Base-by-base conservation (phyloP, 345 rosid species). In the Euclidium syriacum region DNA sequence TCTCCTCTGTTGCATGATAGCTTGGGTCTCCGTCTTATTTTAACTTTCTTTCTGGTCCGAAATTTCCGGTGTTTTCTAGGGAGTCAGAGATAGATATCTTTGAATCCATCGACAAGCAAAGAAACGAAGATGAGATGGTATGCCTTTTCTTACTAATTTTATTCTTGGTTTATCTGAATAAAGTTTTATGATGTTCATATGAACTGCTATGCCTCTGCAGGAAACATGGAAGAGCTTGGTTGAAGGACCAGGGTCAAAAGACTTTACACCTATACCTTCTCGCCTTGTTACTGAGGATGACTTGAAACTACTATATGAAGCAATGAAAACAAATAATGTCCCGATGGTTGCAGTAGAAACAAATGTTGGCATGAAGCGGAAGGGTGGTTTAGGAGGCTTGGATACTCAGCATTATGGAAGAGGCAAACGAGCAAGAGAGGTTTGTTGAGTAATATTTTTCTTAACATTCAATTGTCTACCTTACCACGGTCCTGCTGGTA, bases 401-500 rank as follows among this genome's bases (percentile, higher is more conserved):
- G 95, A 91, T 71, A 84, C 81, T 30, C 79, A 54, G 62, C 96
- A 76, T 0, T 91, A 91, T 80, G 98, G 98, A 73, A 83, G 98
- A 74, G 98, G 98, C 27, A 91, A 91, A 75, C 79, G 98, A 63
- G 80, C 98, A 29, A 87, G 98, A 81, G 98, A 91, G 96, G 98
- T 88, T 52, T 64, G 84, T 73, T 65, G 18, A 50, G 39, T 73
- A n/a, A n/a, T n/a, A n/a, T 30, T 73, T 33, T 47, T 48, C 49
- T 73, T 71, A 32, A 51, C 36, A 24, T 46, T 66, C 27, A 20
- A 11, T 55, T 22, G 32, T 48, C 5, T 33, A 3, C 19, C 25
- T 25, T 18, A 24, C 24, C 29, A 43, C 42, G 52, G 22, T 40
- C 36, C 16, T 64, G 2, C 20, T 34, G 11, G 15, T 35, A 43